Percentiles rank a stretch among this genome's conserved stretches.
Evolutionary conservation across 176 grass and related monocot genomes (phyloP).

Genomic region (bread wheat (Triticum aestivum)): DNA sequence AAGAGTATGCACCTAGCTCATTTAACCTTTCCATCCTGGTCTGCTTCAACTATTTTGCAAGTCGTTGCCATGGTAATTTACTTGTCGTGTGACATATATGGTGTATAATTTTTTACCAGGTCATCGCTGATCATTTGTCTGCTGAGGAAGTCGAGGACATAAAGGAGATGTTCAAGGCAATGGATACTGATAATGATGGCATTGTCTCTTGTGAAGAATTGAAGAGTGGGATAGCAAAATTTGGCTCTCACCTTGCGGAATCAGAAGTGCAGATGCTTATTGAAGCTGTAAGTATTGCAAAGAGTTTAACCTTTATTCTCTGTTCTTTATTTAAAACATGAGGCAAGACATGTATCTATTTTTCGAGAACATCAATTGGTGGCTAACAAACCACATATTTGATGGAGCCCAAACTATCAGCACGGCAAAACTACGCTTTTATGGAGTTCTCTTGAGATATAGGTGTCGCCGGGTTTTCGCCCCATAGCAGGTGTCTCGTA

Average conservation of each 20-base stretch:
- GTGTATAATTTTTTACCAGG: constrained; percentile 40
- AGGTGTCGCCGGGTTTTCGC: too few species aligned
- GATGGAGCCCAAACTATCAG: neutral
- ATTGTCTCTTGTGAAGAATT: constrained; percentile 94
- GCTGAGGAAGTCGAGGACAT: constrained; percentile 97
- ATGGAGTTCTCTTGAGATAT: neutral
- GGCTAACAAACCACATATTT: neutral
- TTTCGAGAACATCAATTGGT: neutral
- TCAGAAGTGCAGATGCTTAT: constrained; percentile 98
- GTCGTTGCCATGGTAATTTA: neutral
- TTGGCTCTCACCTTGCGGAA: constrained; percentile 92
- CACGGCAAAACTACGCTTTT: neutral
- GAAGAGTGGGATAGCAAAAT: constrained; percentile 81
- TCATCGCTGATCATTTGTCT: constrained; percentile 98
- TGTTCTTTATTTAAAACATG: neutral
- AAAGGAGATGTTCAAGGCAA: constrained; percentile 98
- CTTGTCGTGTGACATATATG: constrained; percentile 21
- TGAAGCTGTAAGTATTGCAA: constrained; percentile 83
- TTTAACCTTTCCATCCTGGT: constrained; percentile 15
- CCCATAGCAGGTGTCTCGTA: too few species aligned
- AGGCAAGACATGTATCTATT: neutral
- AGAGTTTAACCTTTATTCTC: neutral
- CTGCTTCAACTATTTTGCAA: constrained; percentile 6
- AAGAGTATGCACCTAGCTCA: constrained; percentile 46
- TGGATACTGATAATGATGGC: constrained; percentile 97